Evolutionary conservation across 1,284 basidiomycete genomes (phyloP), one percentile per base, ranked within the genome.

Genomic region (Trametes polyzona): DNA sequence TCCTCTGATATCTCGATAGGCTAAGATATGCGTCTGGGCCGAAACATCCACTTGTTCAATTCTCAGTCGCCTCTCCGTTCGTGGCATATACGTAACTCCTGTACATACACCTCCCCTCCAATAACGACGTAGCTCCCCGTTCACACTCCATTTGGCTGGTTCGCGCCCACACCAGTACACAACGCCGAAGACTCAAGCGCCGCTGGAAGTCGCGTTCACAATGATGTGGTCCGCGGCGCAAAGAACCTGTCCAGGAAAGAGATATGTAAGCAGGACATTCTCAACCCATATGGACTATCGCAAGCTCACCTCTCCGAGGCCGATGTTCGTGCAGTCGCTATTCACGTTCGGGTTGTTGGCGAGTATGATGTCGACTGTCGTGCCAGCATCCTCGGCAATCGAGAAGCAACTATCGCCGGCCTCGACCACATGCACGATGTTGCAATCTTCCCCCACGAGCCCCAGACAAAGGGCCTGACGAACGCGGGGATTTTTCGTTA

Each of bases 281-380:
- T 14, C 5, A 26, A n/a, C 16, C 9, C 6, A 23, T 8, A 23
- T n/a, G 11, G 4, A n/a, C 4, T 24, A 17, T 11, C 12, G 6
- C 12, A n/a, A 3, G 26, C 50, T 52, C 0, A 52, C 50, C 32
- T 43, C 50, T 27, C 50, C 50, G 2, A 36, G 11, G 4, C 24
- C 24, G 16, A 52, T 74, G 69, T 83, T 83, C 27, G 68, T 71
- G 71, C 84, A 86, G 4, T 44, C 66, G 7, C 65, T 53, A 65
- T 80, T 67, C 44, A 87, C 61, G 60, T 83, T 81, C 8, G 82
- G 83, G 71, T 86, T 86, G 70, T 86, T 86, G 26, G 72, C 66
- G 37, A 72, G 59, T 32, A 87, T 70, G n/a, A 75, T 77, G 27
- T 59, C 73, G 48, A 68, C 47, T 19, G 76, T 64, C 40, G 81